These are phyloP conservation scores for Phytophthora foliorum DNA, from an alignment of 352 stramenopile genomes.

Conservation along the genomic window DNA sequence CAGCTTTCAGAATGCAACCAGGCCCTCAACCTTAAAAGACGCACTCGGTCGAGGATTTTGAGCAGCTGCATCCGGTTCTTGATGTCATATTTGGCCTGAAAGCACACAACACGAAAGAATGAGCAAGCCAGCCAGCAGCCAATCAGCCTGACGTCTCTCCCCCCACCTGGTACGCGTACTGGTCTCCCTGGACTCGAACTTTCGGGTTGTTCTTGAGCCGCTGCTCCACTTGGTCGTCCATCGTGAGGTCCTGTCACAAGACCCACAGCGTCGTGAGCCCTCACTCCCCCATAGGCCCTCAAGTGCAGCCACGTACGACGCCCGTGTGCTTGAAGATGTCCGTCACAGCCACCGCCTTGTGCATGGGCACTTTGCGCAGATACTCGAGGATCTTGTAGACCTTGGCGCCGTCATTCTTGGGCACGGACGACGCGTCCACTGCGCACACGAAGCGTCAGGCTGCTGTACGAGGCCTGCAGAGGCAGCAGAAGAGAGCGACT, in stretches of 20 bases:
- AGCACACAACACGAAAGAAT: conserved; percentile 9
- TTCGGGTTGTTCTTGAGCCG: conserved; percentile 90
- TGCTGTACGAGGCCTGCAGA: background rate
- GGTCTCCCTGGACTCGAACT: conserved; percentile 75
- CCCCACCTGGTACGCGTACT: conserved; percentile 84
- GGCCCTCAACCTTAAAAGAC: conserved; percentile 1
- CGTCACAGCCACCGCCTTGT: conserved; percentile 71
- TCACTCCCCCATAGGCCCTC: too few relatives aligned
- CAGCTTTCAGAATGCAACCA: conserved; percentile 7
- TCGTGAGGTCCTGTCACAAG: conserved; percentile 63
- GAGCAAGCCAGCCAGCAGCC: background rate
- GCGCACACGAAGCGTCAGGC: background rate
- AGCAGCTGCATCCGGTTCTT: conserved; percentile 85
- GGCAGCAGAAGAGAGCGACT: conserved; percentile 7
- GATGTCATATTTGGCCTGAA: conserved; percentile 89
- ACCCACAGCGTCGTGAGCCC: too few relatives aligned
- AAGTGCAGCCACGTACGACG: conserved; percentile 58
- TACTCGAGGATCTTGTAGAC: conserved; percentile 92
- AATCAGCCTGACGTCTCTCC: background rate
- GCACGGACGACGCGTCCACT: conserved; percentile 84
- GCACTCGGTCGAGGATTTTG: conserved; percentile 82
- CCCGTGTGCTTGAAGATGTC: conserved; percentile 89
- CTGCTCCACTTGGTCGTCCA: conserved; percentile 88
- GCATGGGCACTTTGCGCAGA: conserved; percentile 82
- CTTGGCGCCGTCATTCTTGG: conserved; percentile 88